A percentile compares a stretch with the other conserved stretches of the same genome.
These are phyloP conservation scores for Gautieria morchelliformis DNA, from an alignment of 768 basidiomycete genomes.

Conservation along the genomic window DNA sequence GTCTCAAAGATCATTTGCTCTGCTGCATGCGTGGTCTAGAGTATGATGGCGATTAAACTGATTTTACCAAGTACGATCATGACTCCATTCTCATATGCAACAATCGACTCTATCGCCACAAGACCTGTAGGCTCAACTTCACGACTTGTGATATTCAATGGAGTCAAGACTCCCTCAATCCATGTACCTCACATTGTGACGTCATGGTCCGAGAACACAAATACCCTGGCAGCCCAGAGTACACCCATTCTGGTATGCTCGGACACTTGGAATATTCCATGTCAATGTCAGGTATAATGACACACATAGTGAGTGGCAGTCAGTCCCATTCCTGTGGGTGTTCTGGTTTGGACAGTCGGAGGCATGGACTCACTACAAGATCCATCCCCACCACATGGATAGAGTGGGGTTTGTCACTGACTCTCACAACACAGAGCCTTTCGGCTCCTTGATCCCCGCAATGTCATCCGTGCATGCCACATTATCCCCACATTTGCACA, in stretches of 20 bases:
- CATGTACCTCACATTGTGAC: slow-evolving; percentile 7
- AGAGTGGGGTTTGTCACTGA: slow-evolving; percentile 7
- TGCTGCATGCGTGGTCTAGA: slow-evolving; percentile 9
- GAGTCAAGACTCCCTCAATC: slow-evolving; percentile 14
- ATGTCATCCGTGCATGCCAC: too few species aligned
- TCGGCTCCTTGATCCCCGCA: slow-evolving; percentile 9
- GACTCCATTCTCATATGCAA: slow-evolving; percentile 8
- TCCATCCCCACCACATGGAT: not conserved
- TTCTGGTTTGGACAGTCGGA: slow-evolving; percentile 7
- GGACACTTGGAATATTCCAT: too few species aligned
- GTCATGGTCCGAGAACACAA: slow-evolving; percentile 16
- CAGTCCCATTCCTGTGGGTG: slow-evolving; percentile 4
- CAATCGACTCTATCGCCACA: slow-evolving; percentile 16
- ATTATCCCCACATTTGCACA: too few species aligned
- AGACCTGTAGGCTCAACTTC: too few species aligned
- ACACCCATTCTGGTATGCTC: too few species aligned
- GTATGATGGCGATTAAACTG: slow-evolving; percentile 11
- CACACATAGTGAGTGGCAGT: not conserved
- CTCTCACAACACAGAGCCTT: not conserved
- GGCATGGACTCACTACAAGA: not conserved
- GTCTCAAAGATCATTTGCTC: slow-evolving; percentile 13
- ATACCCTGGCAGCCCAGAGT: not conserved
- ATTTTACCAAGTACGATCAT: slow-evolving; percentile 8
- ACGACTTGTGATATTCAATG: slow-evolving; percentile 16
- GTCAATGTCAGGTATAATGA: too few species aligned